Evolutionary conservation across 805 yeast genomes (phyloP).

Genomic region (Zygosaccharomyces bailii): DNA sequence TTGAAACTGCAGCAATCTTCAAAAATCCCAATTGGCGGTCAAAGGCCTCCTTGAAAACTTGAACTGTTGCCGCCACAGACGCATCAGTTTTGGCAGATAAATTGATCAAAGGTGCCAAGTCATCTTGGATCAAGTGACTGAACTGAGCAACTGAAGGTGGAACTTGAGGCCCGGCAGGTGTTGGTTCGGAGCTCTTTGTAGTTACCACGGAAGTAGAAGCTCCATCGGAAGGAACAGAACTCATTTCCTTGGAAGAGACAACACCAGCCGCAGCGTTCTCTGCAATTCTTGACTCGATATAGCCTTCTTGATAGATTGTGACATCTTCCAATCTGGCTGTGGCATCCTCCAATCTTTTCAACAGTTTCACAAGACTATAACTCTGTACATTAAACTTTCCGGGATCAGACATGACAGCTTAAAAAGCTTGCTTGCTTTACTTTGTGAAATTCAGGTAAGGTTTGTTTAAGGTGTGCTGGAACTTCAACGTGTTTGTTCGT

Average conservation of each 20-base stretch:
- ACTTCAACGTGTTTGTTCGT: slow-evolving; percentile 1
- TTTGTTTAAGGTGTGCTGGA: background rate
- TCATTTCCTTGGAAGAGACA: slow-evolving; percentile 19
- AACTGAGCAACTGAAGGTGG: slow-evolving; percentile 51
- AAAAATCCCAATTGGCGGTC: slow-evolving; percentile 57
- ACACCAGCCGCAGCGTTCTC: slow-evolving; percentile 18
- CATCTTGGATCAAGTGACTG: slow-evolving; percentile 48
- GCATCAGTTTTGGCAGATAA: slow-evolving; percentile 44
- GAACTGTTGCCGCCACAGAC: slow-evolving; percentile 45
- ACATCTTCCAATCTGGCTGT: slow-evolving; percentile 90
- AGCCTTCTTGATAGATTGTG: slow-evolving; percentile 70
- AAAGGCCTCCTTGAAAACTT: slow-evolving; percentile 51
- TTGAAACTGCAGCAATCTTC: slow-evolving; percentile 53
- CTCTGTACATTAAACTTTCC: slow-evolving; percentile 52
- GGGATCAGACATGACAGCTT: slow-evolving; percentile 16
- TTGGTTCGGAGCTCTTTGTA: slow-evolving; percentile 11
- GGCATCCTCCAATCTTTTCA: slow-evolving; percentile 85
- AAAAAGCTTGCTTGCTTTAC: background rate
- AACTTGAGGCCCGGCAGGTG: slow-evolving; percentile 3
- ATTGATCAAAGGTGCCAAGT: slow-evolving; percentile 56
- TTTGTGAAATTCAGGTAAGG: background rate
- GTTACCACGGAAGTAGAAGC: slow-evolving; percentile 18
- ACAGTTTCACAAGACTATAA: slow-evolving; percentile 78
- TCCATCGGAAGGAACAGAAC: slow-evolving; percentile 14
- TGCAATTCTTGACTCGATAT: slow-evolving; percentile 38